Evolutionary conservation across 306 rosid species (phyloP), one percentile per base, ranked within the genome.

Genomic region (Acacia crassicarpa): DNA sequence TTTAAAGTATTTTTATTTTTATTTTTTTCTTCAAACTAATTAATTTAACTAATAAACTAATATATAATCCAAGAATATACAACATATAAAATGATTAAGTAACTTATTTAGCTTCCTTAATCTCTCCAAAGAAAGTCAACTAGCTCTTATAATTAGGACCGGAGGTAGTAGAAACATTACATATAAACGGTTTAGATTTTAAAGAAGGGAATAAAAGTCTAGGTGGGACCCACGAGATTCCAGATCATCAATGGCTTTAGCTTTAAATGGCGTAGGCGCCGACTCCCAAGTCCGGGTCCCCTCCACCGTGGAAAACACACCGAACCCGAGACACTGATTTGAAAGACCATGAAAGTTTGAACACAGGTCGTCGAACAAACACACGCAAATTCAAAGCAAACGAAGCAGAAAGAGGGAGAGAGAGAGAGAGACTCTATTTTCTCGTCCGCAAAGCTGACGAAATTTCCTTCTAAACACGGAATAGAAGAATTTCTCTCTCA

Each of bases 181-280:
- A n/a, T n/a, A n/a, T n/a, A n/a, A n/a, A n/a, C n/a, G n/a, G 49
- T 20, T 67, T 1, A 7, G 19, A 3, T 7, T n/a, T 58, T 58
- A 22, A 58, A 20, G 22, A 20, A 54, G 8, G 4, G 25, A 70
- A 48, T 44, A 44, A 43, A 70, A 59, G 81, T 77, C 81, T 11
- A 45, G 32, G 7, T 5, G 5, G 81, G 81, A 46, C 65, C 74
- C 74, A 66, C 5, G 0, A 0, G 48, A 48, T 19, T 65, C 38
- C 83, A 86, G 80, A 67, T 83, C 82, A 45, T 32, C 33, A 49
- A 5, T 3, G 12, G 1, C n/a, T 43, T 27, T 49, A 16, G 84
- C 84, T 83, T 83, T 85, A 56, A 78, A 67, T 77, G n/a, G 9
- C 73, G 30, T 25, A 77, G 84, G 87, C 87, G 85, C 85, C 68